Evolutionary conservation across 139 green algal species (phyloP).

Genomic region (Zygnema circumcarinatum): DNA sequence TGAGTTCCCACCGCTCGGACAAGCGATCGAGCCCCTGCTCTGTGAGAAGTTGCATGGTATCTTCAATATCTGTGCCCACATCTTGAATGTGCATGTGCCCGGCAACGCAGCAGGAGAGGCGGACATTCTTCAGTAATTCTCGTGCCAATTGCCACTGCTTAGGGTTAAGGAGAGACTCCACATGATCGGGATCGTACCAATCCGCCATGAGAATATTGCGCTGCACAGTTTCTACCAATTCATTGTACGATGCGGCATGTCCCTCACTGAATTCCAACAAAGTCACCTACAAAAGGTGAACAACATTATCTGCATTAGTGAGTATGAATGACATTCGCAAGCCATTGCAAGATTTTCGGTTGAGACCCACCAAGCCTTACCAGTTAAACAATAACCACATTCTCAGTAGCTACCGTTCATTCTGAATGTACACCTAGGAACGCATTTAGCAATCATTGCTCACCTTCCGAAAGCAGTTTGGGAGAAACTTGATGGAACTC

Average conservation of each 20-base stretch:
- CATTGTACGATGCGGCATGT: constrained; percentile 90
- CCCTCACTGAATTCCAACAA: constrained; percentile 78
- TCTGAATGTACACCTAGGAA: no score
- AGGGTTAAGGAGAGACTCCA: constrained; percentile 80
- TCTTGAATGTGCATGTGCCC: constrained; percentile 65
- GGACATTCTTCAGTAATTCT: constrained; percentile 83
- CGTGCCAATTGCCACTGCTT: constrained; percentile 64
- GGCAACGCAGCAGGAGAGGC: constrained; percentile 82
- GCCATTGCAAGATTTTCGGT: no score
- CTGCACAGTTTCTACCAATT: constrained; percentile 74
- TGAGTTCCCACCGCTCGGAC: background rate
- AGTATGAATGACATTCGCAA: background rate
- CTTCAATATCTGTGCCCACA: constrained; percentile 54
- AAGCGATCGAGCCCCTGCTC: background rate
- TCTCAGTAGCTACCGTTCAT: no score
- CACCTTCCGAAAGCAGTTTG: constrained; percentile 61
- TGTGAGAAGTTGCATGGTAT: constrained; percentile 49
- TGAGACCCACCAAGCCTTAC: no score
- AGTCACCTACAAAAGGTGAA: constrained; percentile 59
- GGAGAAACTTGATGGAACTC: constrained; percentile 76
- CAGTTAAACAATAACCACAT: no score
- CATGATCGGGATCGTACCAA: constrained; percentile 85
- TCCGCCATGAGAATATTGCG: constrained; percentile 87
- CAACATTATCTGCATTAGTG: background rate
- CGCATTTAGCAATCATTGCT: no score